A percentile compares a stretch with the other conserved stretches of the same genome.
Conservation (phyloP, 805 yeast genomes). For the Candida pini region DNA sequence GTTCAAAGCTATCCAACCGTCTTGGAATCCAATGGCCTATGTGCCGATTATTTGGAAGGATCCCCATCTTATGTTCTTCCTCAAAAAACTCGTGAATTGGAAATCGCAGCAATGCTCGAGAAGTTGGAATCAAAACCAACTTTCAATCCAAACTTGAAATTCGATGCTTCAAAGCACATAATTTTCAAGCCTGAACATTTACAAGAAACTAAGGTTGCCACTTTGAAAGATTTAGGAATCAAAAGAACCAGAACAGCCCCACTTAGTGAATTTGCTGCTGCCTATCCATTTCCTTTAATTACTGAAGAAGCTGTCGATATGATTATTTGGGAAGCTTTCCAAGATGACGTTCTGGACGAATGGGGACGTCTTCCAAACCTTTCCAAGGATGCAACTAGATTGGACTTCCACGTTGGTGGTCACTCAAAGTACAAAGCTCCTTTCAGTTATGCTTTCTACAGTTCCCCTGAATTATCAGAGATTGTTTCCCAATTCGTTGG, state of each 20-base stretch:
- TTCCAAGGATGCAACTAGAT: constrained; percentile 23
- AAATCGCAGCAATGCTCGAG: constrained; percentile 11
- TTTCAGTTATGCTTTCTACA: constrained; percentile 46
- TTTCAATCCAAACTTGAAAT: constrained; percentile 25
- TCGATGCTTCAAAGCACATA: constrained; percentile 33
- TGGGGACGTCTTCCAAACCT: constrained; percentile 35
- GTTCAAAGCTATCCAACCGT: too few species aligned
- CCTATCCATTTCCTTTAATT: constrained; percentile 53
- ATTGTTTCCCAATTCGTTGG: constrained; percentile 45
- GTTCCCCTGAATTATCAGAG: constrained; percentile 42
- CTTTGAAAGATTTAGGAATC: constrained; percentile 32
- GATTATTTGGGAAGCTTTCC: constrained; percentile 45
- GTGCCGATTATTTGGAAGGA: too few species aligned
- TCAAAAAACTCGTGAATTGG: constrained; percentile 16
- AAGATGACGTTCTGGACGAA: constrained; percentile 34
- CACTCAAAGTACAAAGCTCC: constrained; percentile 34
- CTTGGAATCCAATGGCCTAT: too few species aligned
- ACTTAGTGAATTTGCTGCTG: constrained; percentile 35
- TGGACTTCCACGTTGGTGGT: constrained; percentile 45
- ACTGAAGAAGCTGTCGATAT: constrained; percentile 58
- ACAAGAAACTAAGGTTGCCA: constrained; percentile 31
- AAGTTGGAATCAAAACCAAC: constrained; percentile 18
- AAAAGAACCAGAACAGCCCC: constrained; percentile 26
- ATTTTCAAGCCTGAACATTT: constrained; percentile 30
- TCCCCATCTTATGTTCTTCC: constrained; percentile 21